Percentiles rank a stretch among this genome's conserved stretches.
phyloP scores from a whole-genome alignment of 495 filamentous ascomycete species.

The Acidiella bohemica region DNA sequence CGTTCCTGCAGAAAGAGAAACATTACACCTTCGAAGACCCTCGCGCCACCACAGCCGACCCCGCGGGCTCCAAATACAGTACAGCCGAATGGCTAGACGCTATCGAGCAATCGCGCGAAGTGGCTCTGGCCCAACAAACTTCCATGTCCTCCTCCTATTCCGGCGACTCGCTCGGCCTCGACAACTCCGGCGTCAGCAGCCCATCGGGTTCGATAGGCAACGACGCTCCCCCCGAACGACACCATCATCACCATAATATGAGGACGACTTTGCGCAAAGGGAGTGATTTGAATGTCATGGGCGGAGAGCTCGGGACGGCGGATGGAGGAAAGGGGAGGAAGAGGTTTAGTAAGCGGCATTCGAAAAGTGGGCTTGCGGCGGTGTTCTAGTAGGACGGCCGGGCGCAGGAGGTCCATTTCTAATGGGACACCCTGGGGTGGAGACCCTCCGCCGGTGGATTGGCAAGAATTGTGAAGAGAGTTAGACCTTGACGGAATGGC shows the following conservation, averaged over 20 bases:
- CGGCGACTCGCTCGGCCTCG: slow-evolving; percentile 52
- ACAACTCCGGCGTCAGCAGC: slow-evolving; percentile 52
- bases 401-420: too few relatives aligned
- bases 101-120: slow-evolving; percentile 67
- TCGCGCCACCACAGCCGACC: slow-evolving; percentile 42
- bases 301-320: too few relatives aligned
- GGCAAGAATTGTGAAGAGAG: too few relatives aligned
- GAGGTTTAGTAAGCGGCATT: slow-evolving; percentile 79
- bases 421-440: too few relatives aligned
- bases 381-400: slow-evolving; percentile 55
- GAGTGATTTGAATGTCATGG: slow-evolving; percentile 36
- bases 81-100: slow-evolving; percentile 80
- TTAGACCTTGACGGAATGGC: background rate
- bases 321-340: slow-evolving; percentile 55
- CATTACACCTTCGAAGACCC: slow-evolving; percentile 89
- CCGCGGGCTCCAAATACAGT: slow-evolving; percentile 35
- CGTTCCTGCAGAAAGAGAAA: slow-evolving; percentile 55
- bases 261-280: slow-evolving; percentile 32
- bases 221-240: slow-evolving; percentile 7
- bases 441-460: too few relatives aligned
- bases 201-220: slow-evolving; percentile 58
- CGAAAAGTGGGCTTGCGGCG: slow-evolving; percentile 75
- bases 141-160: slow-evolving; percentile 48
- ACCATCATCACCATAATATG: slow-evolving; percentile 18
- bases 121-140: slow-evolving; percentile 49